A percentile compares a stretch with the other conserved stretches of the same genome.
These are phyloP conservation scores for Aspergillus phoenicis DNA, from an alignment of 2,329 filamentous ascomycete species.

Conservation along the genomic window DNA sequence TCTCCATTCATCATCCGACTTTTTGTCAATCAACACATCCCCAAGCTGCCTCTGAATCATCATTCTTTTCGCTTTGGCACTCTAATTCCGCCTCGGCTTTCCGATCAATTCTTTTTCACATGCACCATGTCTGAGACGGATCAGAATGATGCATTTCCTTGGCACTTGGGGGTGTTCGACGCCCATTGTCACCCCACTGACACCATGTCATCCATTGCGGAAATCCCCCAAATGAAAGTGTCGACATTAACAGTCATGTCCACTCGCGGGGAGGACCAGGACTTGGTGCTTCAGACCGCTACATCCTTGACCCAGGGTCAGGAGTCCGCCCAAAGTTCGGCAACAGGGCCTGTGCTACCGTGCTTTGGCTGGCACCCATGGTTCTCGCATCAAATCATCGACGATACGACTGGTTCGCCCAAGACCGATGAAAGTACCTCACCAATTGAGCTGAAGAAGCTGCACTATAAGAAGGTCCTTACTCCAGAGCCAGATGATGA, in stretches of 20 bases:
- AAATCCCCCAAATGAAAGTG: conserved; percentile 61
- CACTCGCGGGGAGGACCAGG: conserved; percentile 63
- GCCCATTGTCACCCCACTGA: conserved; percentile 70
- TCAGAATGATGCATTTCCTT: conserved; percentile 54
- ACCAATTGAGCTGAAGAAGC: conserved; percentile 35
- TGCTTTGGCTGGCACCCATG: conserved; percentile 71
- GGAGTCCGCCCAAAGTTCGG: conserved; percentile 13
- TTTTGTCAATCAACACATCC: neutral
- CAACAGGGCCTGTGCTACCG: conserved; percentile 55
- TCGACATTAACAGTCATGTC: conserved; percentile 64
- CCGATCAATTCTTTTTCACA: neutral
- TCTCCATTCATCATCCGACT: too few species aligned
- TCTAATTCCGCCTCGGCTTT: neutral
- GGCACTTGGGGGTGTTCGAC: conserved; percentile 64
- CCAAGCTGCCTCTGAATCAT: neutral
- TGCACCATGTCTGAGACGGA: conserved; percentile 6
- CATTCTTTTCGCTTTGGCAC: neutral
- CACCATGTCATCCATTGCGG: conserved; percentile 58
- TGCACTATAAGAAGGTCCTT: conserved; percentile 60
- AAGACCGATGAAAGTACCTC: conserved; percentile 8
- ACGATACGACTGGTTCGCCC: conserved; percentile 39
- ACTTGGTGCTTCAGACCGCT: conserved; percentile 57
- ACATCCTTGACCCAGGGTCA: conserved; percentile 40
- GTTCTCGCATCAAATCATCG: conserved; percentile 65
- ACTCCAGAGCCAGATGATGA: conserved; percentile 48